Percentiles rank a stretch among this genome's conserved stretches.
Evolutionary conservation across 495 filamentous ascomycete species (phyloP).

Genomic region (Penicillium goetzii): DNA sequence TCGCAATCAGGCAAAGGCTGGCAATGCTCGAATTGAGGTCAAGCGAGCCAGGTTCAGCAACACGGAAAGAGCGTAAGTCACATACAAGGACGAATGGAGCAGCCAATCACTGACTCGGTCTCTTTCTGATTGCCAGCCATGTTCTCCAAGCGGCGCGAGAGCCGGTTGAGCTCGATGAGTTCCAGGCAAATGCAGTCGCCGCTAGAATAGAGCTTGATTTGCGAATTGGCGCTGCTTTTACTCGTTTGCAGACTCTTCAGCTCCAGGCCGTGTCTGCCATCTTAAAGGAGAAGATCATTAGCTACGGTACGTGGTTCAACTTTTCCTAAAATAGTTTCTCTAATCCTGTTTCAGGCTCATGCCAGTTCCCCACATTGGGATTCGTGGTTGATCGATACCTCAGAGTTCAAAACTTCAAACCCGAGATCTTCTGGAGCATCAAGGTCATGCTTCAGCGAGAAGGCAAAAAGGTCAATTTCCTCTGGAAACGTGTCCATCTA

Average conservation of each 20-base stretch:
- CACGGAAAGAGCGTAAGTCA: slow-evolving; percentile 81
- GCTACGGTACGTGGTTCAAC: slow-evolving; percentile 68
- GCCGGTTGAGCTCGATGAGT: slow-evolving; percentile 78
- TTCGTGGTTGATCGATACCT: slow-evolving; percentile 98
- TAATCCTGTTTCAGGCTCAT: slow-evolving; percentile 68
- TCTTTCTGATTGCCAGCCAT: slow-evolving; percentile 50
- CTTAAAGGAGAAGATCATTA: slow-evolving; percentile 67
- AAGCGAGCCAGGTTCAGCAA: slow-evolving; percentile 93
- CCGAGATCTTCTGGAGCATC: slow-evolving; percentile 91
- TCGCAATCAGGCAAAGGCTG: slow-evolving; percentile 72
- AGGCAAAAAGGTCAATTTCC: slow-evolving; percentile 78
- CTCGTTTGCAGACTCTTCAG: slow-evolving; percentile 79
- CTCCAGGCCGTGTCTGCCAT: slow-evolving; percentile 67
- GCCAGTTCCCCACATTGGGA: slow-evolving; percentile 94
- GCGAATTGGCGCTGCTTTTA: slow-evolving; percentile 88
- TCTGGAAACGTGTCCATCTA: slow-evolving; percentile 78
- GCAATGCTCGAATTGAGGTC: slow-evolving; percentile 74
- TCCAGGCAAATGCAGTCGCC: slow-evolving; percentile 83
- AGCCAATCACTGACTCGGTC: background rate
- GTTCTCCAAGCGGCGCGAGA: slow-evolving; percentile 81
- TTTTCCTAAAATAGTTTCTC: slow-evolving; percentile 1
- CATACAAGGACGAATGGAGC: background rate
- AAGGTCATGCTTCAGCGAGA: slow-evolving; percentile 80
- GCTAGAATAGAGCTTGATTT: slow-evolving; percentile 92
- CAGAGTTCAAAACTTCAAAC: slow-evolving; percentile 87